Conservation (phyloP, 1,284 basidiomycete species). For the Trichosporon inkin region DNA sequence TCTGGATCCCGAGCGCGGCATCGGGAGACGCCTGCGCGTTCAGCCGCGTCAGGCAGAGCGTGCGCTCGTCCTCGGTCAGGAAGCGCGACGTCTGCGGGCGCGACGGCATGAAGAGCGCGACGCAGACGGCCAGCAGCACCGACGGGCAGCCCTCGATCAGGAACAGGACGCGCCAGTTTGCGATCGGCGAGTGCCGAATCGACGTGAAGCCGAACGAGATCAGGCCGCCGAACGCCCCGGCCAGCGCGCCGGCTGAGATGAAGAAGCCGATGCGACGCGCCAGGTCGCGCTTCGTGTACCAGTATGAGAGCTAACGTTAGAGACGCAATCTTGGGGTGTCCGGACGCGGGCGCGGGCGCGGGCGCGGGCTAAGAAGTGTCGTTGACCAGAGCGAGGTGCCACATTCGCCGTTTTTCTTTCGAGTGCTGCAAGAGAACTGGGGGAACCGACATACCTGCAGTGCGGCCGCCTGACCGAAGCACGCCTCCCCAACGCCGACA, state of each 20-base stretch:
- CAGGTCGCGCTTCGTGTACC: conserved; percentile 51
- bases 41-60: conserved; percentile 67
- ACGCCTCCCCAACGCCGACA: conserved; percentile 49
- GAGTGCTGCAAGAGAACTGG: no score
- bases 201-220: conserved; percentile 44
- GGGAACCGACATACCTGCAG: conserved; percentile 23
- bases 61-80: conserved; percentile 67
- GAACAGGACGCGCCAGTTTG: conserved; percentile 43
- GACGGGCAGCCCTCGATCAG: conserved; percentile 58
- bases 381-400: conserved; percentile 18
- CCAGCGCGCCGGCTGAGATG: conserved; percentile 50
- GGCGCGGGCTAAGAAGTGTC: no score
- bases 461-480: conserved; percentile 48
- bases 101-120: conserved; percentile 65
- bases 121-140: conserved; percentile 63
- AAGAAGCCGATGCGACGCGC: conserved; percentile 52
- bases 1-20: conserved; percentile 45
- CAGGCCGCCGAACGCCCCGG: conserved; percentile 49
- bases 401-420: no score
- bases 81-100: conserved; percentile 70
- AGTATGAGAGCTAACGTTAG: conserved; percentile 23
- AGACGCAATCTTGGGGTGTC: no score
- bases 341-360: no score
- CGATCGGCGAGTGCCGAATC: conserved; percentile 38
- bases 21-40: conserved; percentile 67